phyloP scores from a whole-genome alignment of 202 grass and related monocot genomes.

The Panicum hallii region DNA sequence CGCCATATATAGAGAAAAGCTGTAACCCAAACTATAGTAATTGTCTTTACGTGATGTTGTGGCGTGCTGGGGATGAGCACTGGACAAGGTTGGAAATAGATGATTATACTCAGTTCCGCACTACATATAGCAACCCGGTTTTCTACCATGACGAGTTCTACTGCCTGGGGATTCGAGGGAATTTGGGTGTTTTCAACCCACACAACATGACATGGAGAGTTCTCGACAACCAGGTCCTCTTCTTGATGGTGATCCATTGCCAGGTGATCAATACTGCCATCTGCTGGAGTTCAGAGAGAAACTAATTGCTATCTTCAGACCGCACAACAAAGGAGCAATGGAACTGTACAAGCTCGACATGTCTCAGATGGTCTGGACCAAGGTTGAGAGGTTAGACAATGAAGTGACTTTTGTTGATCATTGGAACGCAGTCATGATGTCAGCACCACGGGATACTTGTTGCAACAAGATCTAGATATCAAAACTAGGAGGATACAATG shows the following conservation, averaged over 20 bases:
- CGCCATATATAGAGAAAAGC: neutral
- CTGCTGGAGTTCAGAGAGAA: neutral
- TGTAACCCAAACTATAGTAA: neutral
- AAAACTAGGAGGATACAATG: neutral
- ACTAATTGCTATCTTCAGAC: neutral
- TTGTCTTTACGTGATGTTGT: neutral
- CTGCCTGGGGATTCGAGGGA: neutral
- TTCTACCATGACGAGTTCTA: neutral
- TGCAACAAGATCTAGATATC: neutral
- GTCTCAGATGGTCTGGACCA: neutral
- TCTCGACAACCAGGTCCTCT: neutral
- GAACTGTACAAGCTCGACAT: neutral
- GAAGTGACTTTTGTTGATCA: neutral
- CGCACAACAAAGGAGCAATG: neutral
- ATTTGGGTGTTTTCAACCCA: neutral
- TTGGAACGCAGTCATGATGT: neutral
- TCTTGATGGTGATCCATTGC: neutral
- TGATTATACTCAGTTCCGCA: neutral
- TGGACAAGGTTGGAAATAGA: neutral
- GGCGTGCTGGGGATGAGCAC: neutral
- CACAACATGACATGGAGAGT: neutral
- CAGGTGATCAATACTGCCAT: neutral
- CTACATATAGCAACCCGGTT: neutral
- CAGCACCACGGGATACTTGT: neutral
- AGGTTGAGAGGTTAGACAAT: neutral